phyloP scores from a whole-genome alignment of 75 land plant genomes.

The Selaginella tamariscina region DNA sequence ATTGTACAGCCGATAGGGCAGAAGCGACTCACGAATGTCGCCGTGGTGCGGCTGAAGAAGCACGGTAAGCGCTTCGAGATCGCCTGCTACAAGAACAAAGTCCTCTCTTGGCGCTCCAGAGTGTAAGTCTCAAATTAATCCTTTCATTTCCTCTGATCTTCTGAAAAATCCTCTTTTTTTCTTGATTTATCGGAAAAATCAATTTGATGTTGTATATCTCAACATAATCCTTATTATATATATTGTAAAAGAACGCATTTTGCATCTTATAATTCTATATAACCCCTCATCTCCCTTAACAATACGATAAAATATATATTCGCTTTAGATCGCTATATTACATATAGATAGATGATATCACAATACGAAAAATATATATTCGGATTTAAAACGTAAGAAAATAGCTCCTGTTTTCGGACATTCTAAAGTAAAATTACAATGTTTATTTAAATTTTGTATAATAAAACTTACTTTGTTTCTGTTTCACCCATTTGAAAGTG shows the following conservation, averaged over 20 bases:
- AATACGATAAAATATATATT: too few relatives aligned
- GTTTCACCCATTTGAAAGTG: background rate
- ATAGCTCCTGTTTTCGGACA: too few relatives aligned
- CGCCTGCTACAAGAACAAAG: conserved; percentile 97
- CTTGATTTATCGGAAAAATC: background rate
- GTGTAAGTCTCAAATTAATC: conserved; percentile 44
- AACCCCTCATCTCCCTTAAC: background rate
- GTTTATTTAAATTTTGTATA: too few relatives aligned
- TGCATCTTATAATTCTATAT: background rate
- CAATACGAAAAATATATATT: too few relatives aligned
- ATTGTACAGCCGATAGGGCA: conserved; percentile 88
- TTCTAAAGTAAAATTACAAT: too few relatives aligned
- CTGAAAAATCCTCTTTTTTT: background rate
- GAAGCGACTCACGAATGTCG: conserved; percentile 92
- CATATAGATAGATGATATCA: too few relatives aligned
- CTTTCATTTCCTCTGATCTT: background rate
- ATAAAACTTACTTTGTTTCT: too few relatives aligned
- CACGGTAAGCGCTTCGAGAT: conserved; percentile 80
- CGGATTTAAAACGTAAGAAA: too few relatives aligned
- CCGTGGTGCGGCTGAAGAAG: conserved; percentile 86
- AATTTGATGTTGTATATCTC: background rate
- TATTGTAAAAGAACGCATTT: background rate
- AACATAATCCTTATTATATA: background rate
- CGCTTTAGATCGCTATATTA: too few relatives aligned
- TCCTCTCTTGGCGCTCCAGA: conserved; percentile 88